Conservation (phyloP, 306 rosid genomes). For the Senna siamea region DNA sequence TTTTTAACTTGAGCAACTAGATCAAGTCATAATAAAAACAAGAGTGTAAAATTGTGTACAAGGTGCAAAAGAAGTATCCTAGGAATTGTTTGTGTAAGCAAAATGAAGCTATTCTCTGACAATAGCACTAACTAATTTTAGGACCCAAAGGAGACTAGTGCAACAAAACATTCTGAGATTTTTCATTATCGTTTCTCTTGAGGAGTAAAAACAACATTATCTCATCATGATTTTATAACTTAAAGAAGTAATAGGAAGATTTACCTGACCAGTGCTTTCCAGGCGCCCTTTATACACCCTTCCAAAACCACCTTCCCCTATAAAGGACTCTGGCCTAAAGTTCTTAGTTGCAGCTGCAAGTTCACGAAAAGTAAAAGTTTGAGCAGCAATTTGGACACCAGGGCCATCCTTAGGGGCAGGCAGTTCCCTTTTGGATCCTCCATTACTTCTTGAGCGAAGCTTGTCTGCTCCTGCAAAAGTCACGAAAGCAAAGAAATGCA, state of each 20-base stretch:
- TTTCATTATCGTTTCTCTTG: neutral
- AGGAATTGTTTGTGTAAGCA: neutral
- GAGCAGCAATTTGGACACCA: slow-evolving; percentile 78
- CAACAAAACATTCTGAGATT: neutral
- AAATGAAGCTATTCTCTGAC: neutral
- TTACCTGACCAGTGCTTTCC: slow-evolving; percentile 84
- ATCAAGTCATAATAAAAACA: neutral
- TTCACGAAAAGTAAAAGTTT: slow-evolving; percentile 86
- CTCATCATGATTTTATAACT: neutral
- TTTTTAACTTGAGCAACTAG: neutral
- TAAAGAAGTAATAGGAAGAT: slow-evolving; percentile 7
- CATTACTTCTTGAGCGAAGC: slow-evolving; percentile 65
- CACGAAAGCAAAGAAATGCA: slow-evolving; percentile 32
- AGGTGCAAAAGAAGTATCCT: neutral
- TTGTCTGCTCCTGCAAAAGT: slow-evolving; percentile 66
- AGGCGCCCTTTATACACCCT: slow-evolving; percentile 89
- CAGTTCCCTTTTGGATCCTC: slow-evolving; percentile 66
- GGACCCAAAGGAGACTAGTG: slow-evolving; percentile 11
- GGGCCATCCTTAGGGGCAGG: slow-evolving; percentile 65
- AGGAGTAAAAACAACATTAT: neutral
- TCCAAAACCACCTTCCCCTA: slow-evolving; percentile 97
- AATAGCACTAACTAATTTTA: neutral
- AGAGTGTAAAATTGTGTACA: neutral
- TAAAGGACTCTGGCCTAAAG: slow-evolving; percentile 77
- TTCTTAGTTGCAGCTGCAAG: slow-evolving; percentile 80